Evolutionary conservation across 2,329 filamentous ascomycete species (phyloP).

Genomic region (Ustulina deusta): DNA sequence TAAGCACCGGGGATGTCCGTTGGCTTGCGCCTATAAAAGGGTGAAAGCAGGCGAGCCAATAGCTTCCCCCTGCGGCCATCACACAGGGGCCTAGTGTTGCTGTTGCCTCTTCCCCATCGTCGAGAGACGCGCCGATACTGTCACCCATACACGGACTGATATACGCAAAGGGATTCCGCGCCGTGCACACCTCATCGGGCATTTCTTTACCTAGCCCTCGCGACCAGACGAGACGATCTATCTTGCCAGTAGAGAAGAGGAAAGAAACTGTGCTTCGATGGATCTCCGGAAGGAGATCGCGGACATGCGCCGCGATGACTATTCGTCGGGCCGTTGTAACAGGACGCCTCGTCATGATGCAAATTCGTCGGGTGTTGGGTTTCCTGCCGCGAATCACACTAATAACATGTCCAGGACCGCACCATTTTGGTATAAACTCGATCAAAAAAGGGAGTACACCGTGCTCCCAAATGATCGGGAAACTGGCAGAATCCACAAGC

Average conservation of each 20-base stretch:
- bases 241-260: conserved; percentile 54
- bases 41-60: conserved; percentile 60
- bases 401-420: conserved; percentile 56
- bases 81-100: conserved; percentile 59
- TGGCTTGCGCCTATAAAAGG: conserved; percentile 56
- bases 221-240: conserved; percentile 57
- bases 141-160: conserved; percentile 59
- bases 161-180: conserved; percentile 60
- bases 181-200: conserved; percentile 56
- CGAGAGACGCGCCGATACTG: conserved; percentile 55
- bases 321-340: conserved; percentile 55
- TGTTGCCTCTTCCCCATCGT: conserved; percentile 52
- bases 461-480: conserved; percentile 59
- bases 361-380: conserved; percentile 53
- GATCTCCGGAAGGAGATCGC: conserved; percentile 55
- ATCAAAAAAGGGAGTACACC: conserved; percentile 58
- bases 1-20: conserved; percentile 44
- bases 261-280: conserved; percentile 52
- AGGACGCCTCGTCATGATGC: conserved; percentile 55
- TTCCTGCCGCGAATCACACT: conserved; percentile 55
- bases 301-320: conserved; percentile 56
- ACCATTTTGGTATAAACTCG: conserved; percentile 58
- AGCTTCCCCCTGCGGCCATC: conserved; percentile 53
- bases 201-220: conserved; percentile 54
- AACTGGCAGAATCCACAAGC: conserved; percentile 53